phyloP scores from a whole-genome alignment of 257 asterid genomes.

The Fraxinus quadrangulata region DNA sequence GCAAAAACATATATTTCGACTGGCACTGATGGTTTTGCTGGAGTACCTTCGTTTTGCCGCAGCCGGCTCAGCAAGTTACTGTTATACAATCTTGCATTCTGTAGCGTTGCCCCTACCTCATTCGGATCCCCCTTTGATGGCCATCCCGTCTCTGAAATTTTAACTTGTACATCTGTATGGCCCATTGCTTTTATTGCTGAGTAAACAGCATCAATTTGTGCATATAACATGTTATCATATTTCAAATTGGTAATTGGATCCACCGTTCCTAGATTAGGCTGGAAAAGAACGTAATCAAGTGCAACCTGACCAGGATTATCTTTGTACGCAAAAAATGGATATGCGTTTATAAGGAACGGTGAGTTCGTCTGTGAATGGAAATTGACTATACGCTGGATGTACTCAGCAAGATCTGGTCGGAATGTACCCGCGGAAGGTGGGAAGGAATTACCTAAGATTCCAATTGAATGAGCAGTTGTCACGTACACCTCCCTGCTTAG shows the following conservation, averaged over 20 bases:
- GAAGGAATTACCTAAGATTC: constrained; percentile 51
- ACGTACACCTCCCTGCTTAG: constrained; percentile 50
- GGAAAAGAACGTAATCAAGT: constrained; percentile 68
- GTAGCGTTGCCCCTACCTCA: constrained; percentile 76
- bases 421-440: constrained; percentile 84
- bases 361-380: constrained; percentile 63
- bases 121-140: constrained; percentile 75
- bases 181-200: constrained; percentile 68
- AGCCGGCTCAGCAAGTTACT: constrained; percentile 62
- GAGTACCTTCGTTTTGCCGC: constrained; percentile 65
- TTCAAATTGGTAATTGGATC: constrained; percentile 65
- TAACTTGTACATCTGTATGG: constrained; percentile 45
- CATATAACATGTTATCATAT: constrained; percentile 91
- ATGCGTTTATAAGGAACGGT: constrained; percentile 76
- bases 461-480: constrained; percentile 72
- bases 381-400: constrained; percentile 46
- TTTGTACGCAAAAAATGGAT: constrained; percentile 90
- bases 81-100: constrained; percentile 70
- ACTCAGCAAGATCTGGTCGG: constrained; percentile 46
- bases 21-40: constrained; percentile 63
- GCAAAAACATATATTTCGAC: constrained; percentile 81
- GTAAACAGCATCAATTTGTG: constrained; percentile 84
- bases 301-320: constrained; percentile 52
- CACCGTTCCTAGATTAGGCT: constrained; percentile 59
- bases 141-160: constrained; percentile 96